These are phyloP conservation scores for Tricholoma hemisulphureum DNA, from an alignment of 768 basidiomycete genomes.

Conservation along the genomic window DNA sequence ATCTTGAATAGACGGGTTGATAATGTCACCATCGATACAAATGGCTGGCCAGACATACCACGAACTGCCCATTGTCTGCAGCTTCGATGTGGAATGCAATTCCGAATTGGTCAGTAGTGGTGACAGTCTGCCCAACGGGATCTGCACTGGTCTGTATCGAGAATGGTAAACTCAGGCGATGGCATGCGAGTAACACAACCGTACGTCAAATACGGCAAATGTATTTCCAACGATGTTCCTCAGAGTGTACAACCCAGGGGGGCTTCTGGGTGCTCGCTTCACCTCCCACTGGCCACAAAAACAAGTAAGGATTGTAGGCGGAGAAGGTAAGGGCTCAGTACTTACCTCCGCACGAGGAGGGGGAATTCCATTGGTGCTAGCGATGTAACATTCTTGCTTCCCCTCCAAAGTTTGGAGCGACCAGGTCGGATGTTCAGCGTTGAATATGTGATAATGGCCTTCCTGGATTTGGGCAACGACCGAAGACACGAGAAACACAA, in stretches of 20 bases:
- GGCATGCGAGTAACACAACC: background rate
- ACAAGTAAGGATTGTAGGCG: background rate
- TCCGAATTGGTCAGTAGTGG: background rate
- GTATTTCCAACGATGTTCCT: background rate
- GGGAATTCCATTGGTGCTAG: background rate
- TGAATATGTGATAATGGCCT: background rate
- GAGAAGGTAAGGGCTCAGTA: background rate
- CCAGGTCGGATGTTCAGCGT: background rate
- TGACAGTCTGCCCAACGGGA: background rate
- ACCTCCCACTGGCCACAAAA: background rate
- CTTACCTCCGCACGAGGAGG: background rate
- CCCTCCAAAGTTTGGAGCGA: background rate
- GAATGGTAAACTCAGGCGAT: background rate
- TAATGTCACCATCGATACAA: background rate
- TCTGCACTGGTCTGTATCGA: background rate
- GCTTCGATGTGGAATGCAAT: background rate
- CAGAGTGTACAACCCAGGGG: background rate
- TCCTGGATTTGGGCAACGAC: background rate
- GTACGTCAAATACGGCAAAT: background rate
- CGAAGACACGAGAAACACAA: background rate
- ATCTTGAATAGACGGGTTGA: background rate
- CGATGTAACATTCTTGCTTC: background rate
- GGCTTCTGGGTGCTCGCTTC: background rate
- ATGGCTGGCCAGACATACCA: background rate
- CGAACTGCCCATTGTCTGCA: background rate